Evolutionary conservation across 441 rosid species (phyloP).

Genomic region (Macaranga tanarius): DNA sequence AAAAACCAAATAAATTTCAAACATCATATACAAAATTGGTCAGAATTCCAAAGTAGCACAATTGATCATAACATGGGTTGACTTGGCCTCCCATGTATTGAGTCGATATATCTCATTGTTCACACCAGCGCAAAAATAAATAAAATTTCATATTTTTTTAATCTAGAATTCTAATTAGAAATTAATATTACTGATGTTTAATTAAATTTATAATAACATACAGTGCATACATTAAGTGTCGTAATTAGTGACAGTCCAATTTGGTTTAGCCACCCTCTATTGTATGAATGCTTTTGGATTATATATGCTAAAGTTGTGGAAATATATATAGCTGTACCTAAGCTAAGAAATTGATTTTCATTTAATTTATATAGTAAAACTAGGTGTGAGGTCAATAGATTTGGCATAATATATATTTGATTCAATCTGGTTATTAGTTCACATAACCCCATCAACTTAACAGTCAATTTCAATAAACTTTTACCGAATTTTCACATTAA

Average conservation of each 20-base stretch:
- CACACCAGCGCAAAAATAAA: neutral
- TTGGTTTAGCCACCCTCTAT: conserved; percentile 16
- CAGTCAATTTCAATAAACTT: conserved; percentile 14
- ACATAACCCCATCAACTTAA: conserved; percentile 14
- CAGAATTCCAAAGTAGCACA: conserved; percentile 10
- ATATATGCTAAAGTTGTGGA: neutral
- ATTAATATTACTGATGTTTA: neutral
- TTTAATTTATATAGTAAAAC: conserved; percentile 6
- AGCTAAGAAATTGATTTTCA: neutral
- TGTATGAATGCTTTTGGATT: conserved; percentile 20
- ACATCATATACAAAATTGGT: neutral
- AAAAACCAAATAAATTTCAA: conserved; percentile 27
- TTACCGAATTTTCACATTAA: conserved; percentile 24
- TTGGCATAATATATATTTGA: conserved; percentile 19
- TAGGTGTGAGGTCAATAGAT: conserved; percentile 29
- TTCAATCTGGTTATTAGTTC: conserved; percentile 20
- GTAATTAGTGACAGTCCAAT: neutral
- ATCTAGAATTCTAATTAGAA: too few species aligned
- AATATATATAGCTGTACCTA: conserved; percentile 5
- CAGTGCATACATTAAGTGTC: neutral
- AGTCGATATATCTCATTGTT: conserved; percentile 14
- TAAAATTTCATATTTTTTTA: neutral
- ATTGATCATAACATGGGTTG: conserved; percentile 23
- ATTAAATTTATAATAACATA: neutral
- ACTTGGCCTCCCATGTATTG: conserved; percentile 18